Percentiles rank a stretch among this genome's conserved stretches.
Conservation (phyloP, 2,329 filamentous ascomycete species). For the Trichoderma asperellum region DNA sequence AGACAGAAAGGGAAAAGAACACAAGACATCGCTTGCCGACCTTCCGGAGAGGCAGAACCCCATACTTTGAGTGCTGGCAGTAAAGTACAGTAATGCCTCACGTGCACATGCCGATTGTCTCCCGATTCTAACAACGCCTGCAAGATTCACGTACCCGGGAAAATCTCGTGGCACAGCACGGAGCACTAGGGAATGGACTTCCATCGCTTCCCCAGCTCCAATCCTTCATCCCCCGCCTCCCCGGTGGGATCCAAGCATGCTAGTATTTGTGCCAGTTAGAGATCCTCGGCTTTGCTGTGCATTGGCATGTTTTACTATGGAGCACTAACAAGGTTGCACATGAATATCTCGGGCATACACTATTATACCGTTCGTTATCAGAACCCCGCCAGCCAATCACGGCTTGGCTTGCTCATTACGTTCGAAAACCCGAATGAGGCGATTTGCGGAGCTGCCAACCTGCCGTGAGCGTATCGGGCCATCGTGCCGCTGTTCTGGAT, state of each 20-base stretch:
- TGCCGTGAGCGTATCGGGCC: conserved; percentile 6
- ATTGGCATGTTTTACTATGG: conserved; percentile 7
- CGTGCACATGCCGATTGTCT: conserved; percentile 11
- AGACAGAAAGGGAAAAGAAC: neutral
- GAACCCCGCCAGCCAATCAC: conserved; percentile 11
- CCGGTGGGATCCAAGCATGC: neutral
- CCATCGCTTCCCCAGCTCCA: conserved; percentile 2
- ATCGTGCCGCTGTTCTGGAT: conserved; percentile 14
- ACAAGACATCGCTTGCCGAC: neutral
- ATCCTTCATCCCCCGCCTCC: neutral
- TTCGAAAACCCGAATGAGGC: conserved; percentile 28
- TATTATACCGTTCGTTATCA: conserved; percentile 23
- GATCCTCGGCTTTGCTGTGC: conserved; percentile 11
- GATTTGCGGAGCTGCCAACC: conserved; percentile 24
- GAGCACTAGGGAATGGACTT: neutral
- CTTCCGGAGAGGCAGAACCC: conserved; percentile 7
- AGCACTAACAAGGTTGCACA: conserved; percentile 1
- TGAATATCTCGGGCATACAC: conserved; percentile 4
- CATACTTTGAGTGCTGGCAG: neutral
- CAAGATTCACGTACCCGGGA: neutral
- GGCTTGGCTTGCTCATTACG: conserved; percentile 29
- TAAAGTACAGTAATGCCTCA: conserved; percentile 21
- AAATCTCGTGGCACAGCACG: conserved; percentile 14
- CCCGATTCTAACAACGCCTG: neutral
- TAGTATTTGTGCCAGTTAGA: neutral